Base-by-base conservation (phyloP, 176 grass and related monocot species). In the Lolium rigidum region DNA sequence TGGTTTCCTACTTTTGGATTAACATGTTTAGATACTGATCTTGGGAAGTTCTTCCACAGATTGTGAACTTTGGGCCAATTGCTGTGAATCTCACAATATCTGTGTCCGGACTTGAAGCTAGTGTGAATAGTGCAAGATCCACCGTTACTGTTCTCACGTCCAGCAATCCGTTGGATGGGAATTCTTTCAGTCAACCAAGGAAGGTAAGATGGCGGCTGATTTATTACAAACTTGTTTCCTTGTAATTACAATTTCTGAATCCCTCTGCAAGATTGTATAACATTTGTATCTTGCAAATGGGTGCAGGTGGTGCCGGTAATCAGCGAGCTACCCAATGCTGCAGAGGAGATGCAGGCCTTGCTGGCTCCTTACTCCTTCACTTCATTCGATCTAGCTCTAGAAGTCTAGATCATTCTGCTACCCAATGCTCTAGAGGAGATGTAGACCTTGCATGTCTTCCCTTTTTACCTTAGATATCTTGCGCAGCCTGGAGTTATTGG, bases 31-130 rank as follows among this genome's bases (percentile, higher is more conserved):
- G 17, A 83, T 71, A 71, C 18, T 46, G 68, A 71, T 4, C 9
- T 71, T 44, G 9, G 9, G 50, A 80, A 72, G 9, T 4, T 80
- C 4, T 44, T 89, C 4, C 76, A 70, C 80, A 95, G 93, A 82
- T 95, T 50, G 80, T 95, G 9, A 95, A 92, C 80, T 91, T 92
- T 85, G 93, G 86, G 55, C 64, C 64, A 50, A 70, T 76, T 76
- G 50, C 11, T 3, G 85, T 90, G 24, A 90, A 35, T 59, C 63
- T 91, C 24, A 86, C 76, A 25, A 89, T 94, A 25, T 89, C 80
- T 26, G 35, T 66, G 46, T 16, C 12, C 70, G 95, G 92, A 83
- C 80, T 97, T 71, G 18, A 94, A 48, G 44, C 65, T 38, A 44
- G 60, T 12, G 48, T 94, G 17, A 81, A 84, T 26, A n/a, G 9